Base-by-base conservation (phyloP, 2,329 filamentous ascomycete genomes). In the Cladosporium sp. region DNA sequence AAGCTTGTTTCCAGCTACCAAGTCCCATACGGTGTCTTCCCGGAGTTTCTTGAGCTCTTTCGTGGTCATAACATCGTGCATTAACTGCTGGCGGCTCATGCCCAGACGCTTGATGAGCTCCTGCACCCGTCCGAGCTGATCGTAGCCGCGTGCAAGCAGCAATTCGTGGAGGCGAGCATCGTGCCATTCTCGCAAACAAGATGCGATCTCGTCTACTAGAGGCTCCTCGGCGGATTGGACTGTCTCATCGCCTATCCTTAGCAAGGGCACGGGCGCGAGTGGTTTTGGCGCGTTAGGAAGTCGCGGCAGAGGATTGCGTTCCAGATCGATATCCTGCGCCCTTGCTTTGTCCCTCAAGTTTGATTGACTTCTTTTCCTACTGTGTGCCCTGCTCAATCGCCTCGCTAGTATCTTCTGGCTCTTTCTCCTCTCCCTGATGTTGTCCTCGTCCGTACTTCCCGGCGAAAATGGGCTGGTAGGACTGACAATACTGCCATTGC, bases 161-260 rank as follows among this genome's bases (percentile, higher is more conserved):
- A 97, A 81, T 71, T 96, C 91, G 75, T 99, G 95, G 15, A 99
- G 82, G 70, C 97, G 95, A 17, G 92, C 96, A 19, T 94, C 96
- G 76, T 99, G 93, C 95, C 94, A 99, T 81, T 99, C 94, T 66
- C 94, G 86, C 63, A 99, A 77, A 72, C 94, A 99, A 3, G 92
- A 97, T 14, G 94, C 92, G 67, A 99, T 97, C 74, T 99, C 94
- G 74, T 99, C 94, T 22, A 99, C 92, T 61, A 99, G 76, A 2
- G 94, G 94, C 72, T 99, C 95, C 8, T 89, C 87, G 15, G 84
- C 81, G 5, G 92, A 97, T 0, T 91, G 96, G 1, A 92, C 90
- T 1, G 92, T 96, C 77, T 99, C 94, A 70, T 99, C 94, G 60
- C 94, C 94, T 72, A 99, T 93, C 74, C 97, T 96, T 55, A 99